A percentile compares a stretch with the other conserved stretches of the same genome.
Conservation (phyloP, 2,329 filamentous ascomycete genomes). For the Keithomyces neogunnii region DNA sequence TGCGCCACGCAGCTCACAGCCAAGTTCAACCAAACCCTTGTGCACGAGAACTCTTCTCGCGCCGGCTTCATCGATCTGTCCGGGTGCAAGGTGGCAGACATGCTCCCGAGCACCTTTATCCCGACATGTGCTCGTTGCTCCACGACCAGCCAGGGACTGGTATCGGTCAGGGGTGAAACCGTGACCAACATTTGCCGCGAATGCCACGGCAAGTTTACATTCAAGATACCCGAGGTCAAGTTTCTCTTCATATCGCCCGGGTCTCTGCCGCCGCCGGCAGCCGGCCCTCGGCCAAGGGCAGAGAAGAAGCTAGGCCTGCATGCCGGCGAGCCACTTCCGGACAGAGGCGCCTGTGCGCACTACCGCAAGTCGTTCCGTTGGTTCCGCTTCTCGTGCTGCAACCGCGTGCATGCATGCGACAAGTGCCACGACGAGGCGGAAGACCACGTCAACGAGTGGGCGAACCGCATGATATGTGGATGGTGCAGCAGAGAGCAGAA, state of each 20-base stretch:
- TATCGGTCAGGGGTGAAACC: constrained; percentile 65
- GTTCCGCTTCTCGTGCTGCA: constrained; percentile 59
- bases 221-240: constrained; percentile 69
- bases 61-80: constrained; percentile 72
- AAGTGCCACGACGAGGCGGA: constrained; percentile 66
- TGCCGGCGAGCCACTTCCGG: constrained; percentile 47
- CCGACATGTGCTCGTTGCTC: constrained; percentile 75
- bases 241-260: constrained; percentile 62
- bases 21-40: constrained; percentile 56
- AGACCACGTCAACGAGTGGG: constrained; percentile 72
- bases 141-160: constrained; percentile 56
- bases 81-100: constrained; percentile 65
- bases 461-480: constrained; percentile 75
- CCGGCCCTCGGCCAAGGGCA: constrained; percentile 35
- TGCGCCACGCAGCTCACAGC: constrained; percentile 45
- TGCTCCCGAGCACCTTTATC: constrained; percentile 71
- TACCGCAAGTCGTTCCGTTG: constrained; percentile 53
- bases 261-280: constrained; percentile 29
- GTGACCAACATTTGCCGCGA: constrained; percentile 68
- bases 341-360: constrained; percentile 45
- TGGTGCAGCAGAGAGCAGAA: constrained; percentile 75
- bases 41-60: constrained; percentile 65
- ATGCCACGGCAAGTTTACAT: constrained; percentile 73
- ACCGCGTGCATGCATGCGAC: constrained; percentile 52
- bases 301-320: constrained; percentile 49